These are phyloP conservation scores for Pyricularia grisea DNA, from an alignment of 2,329 filamentous ascomycete species.

Conservation along the genomic window DNA sequence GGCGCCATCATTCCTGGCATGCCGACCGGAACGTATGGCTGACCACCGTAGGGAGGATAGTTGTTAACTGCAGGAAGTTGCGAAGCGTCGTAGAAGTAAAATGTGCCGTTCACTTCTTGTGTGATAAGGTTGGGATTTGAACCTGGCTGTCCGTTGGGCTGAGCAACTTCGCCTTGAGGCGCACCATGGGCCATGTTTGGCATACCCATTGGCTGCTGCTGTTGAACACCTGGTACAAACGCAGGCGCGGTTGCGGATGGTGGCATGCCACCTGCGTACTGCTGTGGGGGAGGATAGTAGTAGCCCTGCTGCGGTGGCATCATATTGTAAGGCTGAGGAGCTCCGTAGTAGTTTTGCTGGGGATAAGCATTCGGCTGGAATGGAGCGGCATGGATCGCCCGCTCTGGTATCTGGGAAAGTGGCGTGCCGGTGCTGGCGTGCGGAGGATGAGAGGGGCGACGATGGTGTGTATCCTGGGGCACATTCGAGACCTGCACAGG, in stretches of 20 bases:
- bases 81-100: slow-evolving; percentile 85
- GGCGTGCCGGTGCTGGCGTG: slow-evolving; percentile 68
- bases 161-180: slow-evolving; percentile 28
- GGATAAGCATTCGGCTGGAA: slow-evolving; percentile 71
- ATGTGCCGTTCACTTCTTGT: slow-evolving; percentile 91
- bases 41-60: slow-evolving; percentile 32
- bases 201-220: slow-evolving; percentile 26
- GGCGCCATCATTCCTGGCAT: slow-evolving; percentile 71
- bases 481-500: slow-evolving; percentile 56
- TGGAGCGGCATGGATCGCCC: slow-evolving; percentile 79
- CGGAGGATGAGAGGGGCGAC: slow-evolving; percentile 59
- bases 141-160: slow-evolving; percentile 34
- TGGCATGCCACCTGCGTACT: slow-evolving; percentile 16
- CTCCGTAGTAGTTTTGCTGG: slow-evolving; percentile 27
- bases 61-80: slow-evolving; percentile 49
- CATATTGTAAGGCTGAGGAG: slow-evolving; percentile 7
- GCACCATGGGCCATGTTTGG: slow-evolving; percentile 25
- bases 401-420: slow-evolving; percentile 84
- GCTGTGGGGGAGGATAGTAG: slow-evolving; percentile 21
- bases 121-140: slow-evolving; percentile 55
- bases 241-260: slow-evolving; percentile 36
- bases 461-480: slow-evolving; percentile 50
- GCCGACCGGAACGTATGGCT: slow-evolving; percentile 48
- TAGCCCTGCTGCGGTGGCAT: slow-evolving; percentile 12
- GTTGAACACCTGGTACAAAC: slow-evolving; percentile 48